These are phyloP conservation scores for Pezicula radicicola DNA, from an alignment of 2,329 filamentous ascomycete species.

Conservation along the genomic window DNA sequence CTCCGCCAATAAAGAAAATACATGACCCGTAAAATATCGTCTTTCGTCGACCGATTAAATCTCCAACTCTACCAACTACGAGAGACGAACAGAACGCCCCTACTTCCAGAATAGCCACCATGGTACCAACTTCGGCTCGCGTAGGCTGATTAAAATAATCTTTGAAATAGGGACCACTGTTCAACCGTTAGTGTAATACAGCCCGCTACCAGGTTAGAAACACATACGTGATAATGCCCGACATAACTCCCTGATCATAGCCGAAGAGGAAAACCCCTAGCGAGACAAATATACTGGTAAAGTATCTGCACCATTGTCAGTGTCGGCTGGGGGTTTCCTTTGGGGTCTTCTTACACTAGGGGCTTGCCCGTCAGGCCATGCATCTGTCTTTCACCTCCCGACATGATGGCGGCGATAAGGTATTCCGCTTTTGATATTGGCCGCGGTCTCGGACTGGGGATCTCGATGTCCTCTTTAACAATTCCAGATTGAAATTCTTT, in stretches of 20 bases:
- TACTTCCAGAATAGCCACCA: constrained; percentile 95
- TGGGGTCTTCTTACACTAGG: constrained; percentile 65
- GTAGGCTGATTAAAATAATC: constrained; percentile 91
- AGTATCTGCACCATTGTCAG: constrained; percentile 60
- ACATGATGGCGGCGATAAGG: constrained; percentile 81
- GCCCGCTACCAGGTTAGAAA: background rate
- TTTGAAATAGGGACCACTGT: constrained; percentile 80
- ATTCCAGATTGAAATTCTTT: constrained; percentile 36
- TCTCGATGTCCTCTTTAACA: constrained; percentile 75
- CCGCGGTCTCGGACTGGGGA: constrained; percentile 66
- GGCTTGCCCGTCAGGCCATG: constrained; percentile 95
- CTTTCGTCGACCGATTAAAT: constrained; percentile 82
- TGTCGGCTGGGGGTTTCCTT: background rate
- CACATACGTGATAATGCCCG: constrained; percentile 63
- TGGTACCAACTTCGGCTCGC: constrained; percentile 85
- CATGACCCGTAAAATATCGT: constrained; percentile 93
- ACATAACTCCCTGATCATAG: constrained; percentile 91
- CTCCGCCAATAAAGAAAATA: constrained; percentile 82
- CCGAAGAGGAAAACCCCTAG: constrained; percentile 86
- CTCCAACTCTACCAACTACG: constrained; percentile 81
- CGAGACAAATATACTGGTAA: constrained; percentile 88
- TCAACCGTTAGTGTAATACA: constrained; percentile 12
- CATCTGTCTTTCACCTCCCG: constrained; percentile 70
- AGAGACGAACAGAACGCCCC: constrained; percentile 91
- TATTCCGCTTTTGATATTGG: constrained; percentile 65